Evolutionary conservation across 2,329 filamentous ascomycete species (phyloP).

Genomic region (Ceratocystis eucalypticola): DNA sequence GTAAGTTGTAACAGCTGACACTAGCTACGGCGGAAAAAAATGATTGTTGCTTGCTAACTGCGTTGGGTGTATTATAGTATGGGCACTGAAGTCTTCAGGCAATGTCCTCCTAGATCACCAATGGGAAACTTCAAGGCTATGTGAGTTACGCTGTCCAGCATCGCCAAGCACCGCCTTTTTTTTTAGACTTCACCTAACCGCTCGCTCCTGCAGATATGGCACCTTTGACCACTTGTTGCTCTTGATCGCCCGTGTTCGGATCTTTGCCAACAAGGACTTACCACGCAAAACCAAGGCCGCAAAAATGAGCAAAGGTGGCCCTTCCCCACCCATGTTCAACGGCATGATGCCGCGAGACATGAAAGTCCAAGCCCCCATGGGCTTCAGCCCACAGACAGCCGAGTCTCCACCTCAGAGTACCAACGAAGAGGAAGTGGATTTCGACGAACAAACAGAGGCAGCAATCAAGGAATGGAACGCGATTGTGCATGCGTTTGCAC

Average conservation of each 20-base stretch:
- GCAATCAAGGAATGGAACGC: constrained; percentile 67
- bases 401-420: constrained; percentile 31
- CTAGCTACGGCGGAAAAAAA: neutral
- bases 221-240: constrained; percentile 80
- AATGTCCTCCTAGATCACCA: constrained; percentile 72
- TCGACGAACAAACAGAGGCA: constrained; percentile 51
- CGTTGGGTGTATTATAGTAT: constrained; percentile 39
- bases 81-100: constrained; percentile 67
- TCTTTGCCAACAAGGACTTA: constrained; percentile 66
- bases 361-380: constrained; percentile 38
- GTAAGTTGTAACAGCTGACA: constrained; percentile 40
- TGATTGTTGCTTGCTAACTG: neutral
- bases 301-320: constrained; percentile 25
- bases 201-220: constrained; percentile 50
- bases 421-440: constrained; percentile 39
- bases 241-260: constrained; percentile 62
- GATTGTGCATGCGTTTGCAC: constrained; percentile 56
- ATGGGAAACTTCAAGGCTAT: constrained; percentile 62
- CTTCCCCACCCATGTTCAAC: constrained; percentile 35
- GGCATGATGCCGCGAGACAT: constrained; percentile 43
- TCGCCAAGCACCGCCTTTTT: neutral
- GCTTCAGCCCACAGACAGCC: constrained; percentile 39
- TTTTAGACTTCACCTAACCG: neutral
- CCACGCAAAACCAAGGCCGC: constrained; percentile 58
- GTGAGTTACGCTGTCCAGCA: constrained; percentile 31